These are phyloP conservation scores for Picea sitchensis DNA, from an alignment of 75 land plant genomes.

Conservation along the genomic window DNA sequence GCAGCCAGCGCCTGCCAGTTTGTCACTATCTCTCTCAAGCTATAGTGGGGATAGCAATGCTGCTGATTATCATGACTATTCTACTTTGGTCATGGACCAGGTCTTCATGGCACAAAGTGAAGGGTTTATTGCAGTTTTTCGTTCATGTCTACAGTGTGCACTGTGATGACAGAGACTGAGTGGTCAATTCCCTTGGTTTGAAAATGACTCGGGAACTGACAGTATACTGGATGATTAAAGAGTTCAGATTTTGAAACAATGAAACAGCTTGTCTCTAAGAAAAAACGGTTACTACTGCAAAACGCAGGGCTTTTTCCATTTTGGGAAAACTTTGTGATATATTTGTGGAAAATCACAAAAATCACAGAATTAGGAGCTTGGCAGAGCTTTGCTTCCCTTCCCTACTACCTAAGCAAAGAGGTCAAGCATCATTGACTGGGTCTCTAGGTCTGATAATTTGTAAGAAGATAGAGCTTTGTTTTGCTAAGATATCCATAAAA, in stretches of 20 bases:
- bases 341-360: too few species aligned
- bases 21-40: conserved; percentile 25
- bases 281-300: not conserved
- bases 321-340: too few species aligned
- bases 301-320: not conserved
- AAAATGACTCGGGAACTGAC: not conserved
- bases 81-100: not conserved
- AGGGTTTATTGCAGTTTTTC: not conserved
- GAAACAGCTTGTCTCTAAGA: not conserved
- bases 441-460: too few species aligned
- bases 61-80: conserved; percentile 28
- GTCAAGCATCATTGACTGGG: too few species aligned
- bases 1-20: conserved; percentile 17
- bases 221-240: not conserved
- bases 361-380: too few species aligned
- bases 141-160: not conserved
- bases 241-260: not conserved
- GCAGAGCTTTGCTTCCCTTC: too few species aligned
- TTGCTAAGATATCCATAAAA: too few species aligned
- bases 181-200: not conserved
- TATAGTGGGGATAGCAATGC: conserved; percentile 31
- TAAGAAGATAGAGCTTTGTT: too few species aligned
- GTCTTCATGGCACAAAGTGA: conserved; percentile 1
- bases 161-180: not conserved
- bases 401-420: too few species aligned